phyloP scores from a whole-genome alignment of 108 stramenopile genomes.

The Skeletonema tropicum region DNA sequence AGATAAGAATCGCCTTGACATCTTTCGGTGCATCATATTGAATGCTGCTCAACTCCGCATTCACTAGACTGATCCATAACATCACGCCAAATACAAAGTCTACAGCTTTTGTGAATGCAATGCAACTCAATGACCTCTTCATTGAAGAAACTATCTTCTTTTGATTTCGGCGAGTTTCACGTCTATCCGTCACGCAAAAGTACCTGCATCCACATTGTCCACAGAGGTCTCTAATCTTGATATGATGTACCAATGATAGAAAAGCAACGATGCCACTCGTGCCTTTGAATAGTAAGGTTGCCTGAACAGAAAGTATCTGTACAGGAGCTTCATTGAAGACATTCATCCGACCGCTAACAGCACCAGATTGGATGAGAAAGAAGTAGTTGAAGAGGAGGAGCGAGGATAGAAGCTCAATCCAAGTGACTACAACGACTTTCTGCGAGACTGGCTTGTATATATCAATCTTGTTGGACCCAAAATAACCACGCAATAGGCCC shows the following conservation, averaged over 20 bases:
- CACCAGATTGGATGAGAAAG: constrained; percentile 14
- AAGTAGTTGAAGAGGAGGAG: constrained; percentile 8
- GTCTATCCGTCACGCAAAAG: not conserved
- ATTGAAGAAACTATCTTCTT: constrained; percentile 5
- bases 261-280: constrained; percentile 11
- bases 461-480: not conserved
- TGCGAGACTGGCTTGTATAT: not conserved
- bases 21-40: constrained; percentile 24
- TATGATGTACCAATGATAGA: constrained; percentile 20
- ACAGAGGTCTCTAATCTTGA: constrained; percentile 19
- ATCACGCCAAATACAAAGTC: constrained; percentile 16
- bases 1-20: constrained; percentile 3
- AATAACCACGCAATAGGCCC: not conserved
- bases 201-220: constrained; percentile 8
- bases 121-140: constrained; percentile 15
- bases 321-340: constrained; percentile 2
- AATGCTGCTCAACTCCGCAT: not conserved
- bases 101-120: constrained; percentile 9
- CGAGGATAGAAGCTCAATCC: constrained; percentile 22
- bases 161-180: not conserved
- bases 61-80: constrained; percentile 18
- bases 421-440: constrained; percentile 9
- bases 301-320: constrained; percentile 23
- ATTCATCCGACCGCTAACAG: not conserved
- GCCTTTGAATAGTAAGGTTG: constrained; percentile 17